These are phyloP conservation scores for Kokia cookei DNA, from an alignment of 441 rosid species.

Conservation along the genomic window DNA sequence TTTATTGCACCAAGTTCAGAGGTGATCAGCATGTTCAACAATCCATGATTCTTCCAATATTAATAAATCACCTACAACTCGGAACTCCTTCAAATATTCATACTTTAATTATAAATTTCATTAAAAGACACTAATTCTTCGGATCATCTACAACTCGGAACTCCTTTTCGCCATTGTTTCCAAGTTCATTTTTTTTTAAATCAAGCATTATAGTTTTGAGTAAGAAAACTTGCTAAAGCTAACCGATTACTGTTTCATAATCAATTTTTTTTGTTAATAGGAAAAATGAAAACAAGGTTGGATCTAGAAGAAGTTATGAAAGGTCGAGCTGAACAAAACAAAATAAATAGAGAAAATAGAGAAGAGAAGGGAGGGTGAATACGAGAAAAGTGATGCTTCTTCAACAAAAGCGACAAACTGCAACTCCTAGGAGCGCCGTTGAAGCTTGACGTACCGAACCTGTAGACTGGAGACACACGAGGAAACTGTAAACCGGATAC, in stretches of 20 bases:
- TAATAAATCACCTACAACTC: not conserved
- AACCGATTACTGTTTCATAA: not conserved
- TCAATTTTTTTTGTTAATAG: not conserved
- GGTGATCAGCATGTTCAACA: not conserved
- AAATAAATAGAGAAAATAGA: not conserved
- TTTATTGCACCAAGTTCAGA: not conserved
- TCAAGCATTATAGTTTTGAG: not conserved
- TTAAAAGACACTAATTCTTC: not conserved
- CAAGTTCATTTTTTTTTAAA: not conserved
- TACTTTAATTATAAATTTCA: not conserved
- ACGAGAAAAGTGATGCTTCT: constrained; percentile 50
- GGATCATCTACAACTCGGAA: not conserved
- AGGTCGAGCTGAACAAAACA: not conserved
- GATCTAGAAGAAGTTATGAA: not conserved
- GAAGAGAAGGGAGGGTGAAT: constrained; percentile 6
- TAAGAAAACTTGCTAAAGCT: not conserved
- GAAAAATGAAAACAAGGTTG: not conserved
- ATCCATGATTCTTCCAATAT: not conserved
- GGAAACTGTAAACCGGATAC: constrained; percentile 46
- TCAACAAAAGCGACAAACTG: constrained; percentile 33
- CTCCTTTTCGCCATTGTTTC: not conserved
- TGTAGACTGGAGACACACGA: constrained; percentile 28
- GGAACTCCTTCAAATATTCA: not conserved
- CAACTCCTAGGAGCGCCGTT: constrained; percentile 38
- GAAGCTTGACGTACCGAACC: constrained; percentile 34